Conservation (phyloP, 306 rosid genomes). For the Astragalus glycyphyllos region DNA sequence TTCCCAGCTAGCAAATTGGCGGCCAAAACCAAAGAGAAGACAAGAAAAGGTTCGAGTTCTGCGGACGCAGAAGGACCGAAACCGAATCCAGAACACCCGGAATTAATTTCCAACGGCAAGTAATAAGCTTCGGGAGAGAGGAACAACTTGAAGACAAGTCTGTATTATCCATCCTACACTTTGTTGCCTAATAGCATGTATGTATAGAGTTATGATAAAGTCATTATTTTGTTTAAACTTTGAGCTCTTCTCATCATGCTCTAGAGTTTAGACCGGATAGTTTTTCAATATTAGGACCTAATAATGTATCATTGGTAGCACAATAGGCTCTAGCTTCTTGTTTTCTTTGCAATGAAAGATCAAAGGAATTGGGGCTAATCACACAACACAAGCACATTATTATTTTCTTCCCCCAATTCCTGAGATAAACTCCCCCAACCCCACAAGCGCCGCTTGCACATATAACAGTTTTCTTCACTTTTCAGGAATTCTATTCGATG, state of each 20-base stretch:
- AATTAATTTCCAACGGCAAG: slow-evolving; percentile 35
- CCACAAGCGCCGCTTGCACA: neutral
- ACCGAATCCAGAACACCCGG: slow-evolving; percentile 25
- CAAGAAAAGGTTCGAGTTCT: slow-evolving; percentile 42
- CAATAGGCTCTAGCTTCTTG: slow-evolving; percentile 36
- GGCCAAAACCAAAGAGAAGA: slow-evolving; percentile 47
- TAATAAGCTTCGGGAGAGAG: slow-evolving; percentile 34
- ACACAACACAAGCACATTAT: neutral
- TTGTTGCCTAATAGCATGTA: slow-evolving; percentile 43
- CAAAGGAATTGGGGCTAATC: slow-evolving; percentile 30
- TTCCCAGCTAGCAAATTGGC: slow-evolving; percentile 79
- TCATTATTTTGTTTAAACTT: slow-evolving; percentile 35
- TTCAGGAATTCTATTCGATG: neutral
- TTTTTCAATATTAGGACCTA: slow-evolving; percentile 41
- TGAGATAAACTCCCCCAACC: neutral
- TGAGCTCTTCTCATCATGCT: slow-evolving; percentile 37
- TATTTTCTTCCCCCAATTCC: neutral
- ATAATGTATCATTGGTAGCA: slow-evolving; percentile 37
- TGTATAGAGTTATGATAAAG: slow-evolving; percentile 34
- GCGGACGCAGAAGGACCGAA: neutral
- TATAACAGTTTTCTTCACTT: slow-evolving; percentile 26
- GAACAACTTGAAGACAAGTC: slow-evolving; percentile 40
- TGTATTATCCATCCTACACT: slow-evolving; percentile 36
- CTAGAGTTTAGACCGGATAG: slow-evolving; percentile 39
- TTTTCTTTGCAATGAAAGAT: slow-evolving; percentile 21